Evolutionary conservation across 164 flowering plant species (phyloP).

Genomic region (Berberis thunbergii): DNA sequence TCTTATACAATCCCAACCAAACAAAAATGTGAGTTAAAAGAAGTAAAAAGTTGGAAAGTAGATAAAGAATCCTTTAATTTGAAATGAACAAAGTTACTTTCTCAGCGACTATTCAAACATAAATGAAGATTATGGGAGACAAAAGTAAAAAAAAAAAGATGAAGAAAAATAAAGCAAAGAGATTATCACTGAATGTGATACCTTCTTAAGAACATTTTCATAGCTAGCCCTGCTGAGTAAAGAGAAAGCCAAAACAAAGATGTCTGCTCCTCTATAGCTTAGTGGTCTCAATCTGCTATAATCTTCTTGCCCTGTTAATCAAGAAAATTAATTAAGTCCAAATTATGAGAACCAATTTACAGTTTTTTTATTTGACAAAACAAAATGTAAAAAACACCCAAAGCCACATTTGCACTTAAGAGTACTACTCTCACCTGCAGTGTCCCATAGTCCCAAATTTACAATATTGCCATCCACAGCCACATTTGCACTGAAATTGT

Average conservation of each 20-base stretch:
- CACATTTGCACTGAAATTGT: slow-evolving; percentile 96
- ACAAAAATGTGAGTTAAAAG: background rate
- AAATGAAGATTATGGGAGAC: background rate
- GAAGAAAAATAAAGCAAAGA: background rate
- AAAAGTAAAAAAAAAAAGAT: background rate
- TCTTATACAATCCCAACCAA: background rate
- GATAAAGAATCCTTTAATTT: background rate
- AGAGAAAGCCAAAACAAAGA: slow-evolving; percentile 93
- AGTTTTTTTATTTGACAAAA: background rate
- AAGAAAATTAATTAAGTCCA: background rate
- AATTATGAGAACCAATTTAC: too few relatives aligned
- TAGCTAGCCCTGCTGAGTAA: slow-evolving; percentile 94
- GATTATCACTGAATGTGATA: slow-evolving; percentile 2
- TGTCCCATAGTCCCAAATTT: slow-evolving; percentile 95
- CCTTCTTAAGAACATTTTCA: slow-evolving; percentile 99
- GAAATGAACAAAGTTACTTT: background rate
- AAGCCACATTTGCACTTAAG: background rate
- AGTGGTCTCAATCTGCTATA: slow-evolving; percentile 97
- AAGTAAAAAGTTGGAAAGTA: background rate
- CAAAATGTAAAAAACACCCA: background rate
- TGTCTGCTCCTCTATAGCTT: slow-evolving; percentile 96
- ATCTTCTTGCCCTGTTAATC: slow-evolving; percentile 82
- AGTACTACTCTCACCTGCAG: slow-evolving; percentile 54
- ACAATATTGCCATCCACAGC: slow-evolving; percentile 95
- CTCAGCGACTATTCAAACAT: background rate